phyloP scores from a whole-genome alignment of 305 asterid species.

The Stenogyne calaminthoides region DNA sequence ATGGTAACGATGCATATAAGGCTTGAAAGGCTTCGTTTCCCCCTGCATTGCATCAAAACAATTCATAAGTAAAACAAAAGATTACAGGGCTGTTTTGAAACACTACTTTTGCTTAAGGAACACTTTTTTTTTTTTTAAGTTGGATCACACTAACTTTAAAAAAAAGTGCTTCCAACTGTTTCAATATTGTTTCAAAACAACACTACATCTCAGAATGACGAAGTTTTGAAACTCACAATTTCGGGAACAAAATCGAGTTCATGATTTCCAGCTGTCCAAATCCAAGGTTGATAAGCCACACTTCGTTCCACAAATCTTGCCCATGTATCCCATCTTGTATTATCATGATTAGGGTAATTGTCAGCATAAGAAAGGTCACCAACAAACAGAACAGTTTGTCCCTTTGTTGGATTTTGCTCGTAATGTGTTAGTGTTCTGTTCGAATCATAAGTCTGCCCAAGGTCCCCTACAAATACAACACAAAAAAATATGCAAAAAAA shows the following conservation, averaged over 20 bases:
- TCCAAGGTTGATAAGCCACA: slow-evolving; percentile 88
- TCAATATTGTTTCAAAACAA: too few species aligned
- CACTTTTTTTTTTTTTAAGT: too few species aligned
- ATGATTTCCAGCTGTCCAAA: slow-evolving; percentile 84
- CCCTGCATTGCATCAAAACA: slow-evolving; percentile 41
- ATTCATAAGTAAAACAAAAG: not conserved
- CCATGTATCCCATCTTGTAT: slow-evolving; percentile 84
- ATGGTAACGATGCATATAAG: slow-evolving; percentile 59
- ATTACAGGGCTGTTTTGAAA: too few species aligned
- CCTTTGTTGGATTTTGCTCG: slow-evolving; percentile 64
- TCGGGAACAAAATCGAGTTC: slow-evolving; percentile 75
- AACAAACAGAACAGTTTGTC: slow-evolving; percentile 59
- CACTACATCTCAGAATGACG: too few species aligned
- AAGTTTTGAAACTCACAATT: slow-evolving; percentile 40
- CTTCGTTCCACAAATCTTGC: slow-evolving; percentile 79
- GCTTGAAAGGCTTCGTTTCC: slow-evolving; percentile 69
- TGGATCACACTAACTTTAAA: too few species aligned
- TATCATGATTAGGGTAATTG: slow-evolving; percentile 59
- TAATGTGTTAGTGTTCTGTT: slow-evolving; percentile 72
- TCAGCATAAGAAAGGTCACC: slow-evolving; percentile 88
- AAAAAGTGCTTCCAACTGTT: too few species aligned
- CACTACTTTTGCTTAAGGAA: too few species aligned
- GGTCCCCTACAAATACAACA: slow-evolving; percentile 53
- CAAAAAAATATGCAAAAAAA: too few species aligned
- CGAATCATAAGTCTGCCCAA: slow-evolving; percentile 77